Conservation (phyloP, 2,329 filamentous ascomycete species). For the Ophiostoma sp. region DNA sequence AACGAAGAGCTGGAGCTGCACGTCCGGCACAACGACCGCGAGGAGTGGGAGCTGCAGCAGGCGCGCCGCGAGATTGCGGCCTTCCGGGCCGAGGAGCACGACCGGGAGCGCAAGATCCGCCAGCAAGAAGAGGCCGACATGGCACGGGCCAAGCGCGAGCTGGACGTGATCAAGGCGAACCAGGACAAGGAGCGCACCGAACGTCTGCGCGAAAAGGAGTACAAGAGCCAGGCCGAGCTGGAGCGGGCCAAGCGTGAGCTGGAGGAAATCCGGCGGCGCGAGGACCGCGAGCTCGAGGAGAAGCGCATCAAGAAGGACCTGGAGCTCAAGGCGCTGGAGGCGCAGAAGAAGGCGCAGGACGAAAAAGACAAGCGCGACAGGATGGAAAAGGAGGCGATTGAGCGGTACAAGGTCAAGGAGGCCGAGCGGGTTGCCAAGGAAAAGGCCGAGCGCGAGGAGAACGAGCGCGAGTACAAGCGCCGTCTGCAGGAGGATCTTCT, state of each 20-base stretch:
- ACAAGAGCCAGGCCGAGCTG: constrained; percentile 33
- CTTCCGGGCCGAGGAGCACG: constrained; percentile 45
- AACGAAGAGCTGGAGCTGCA: constrained; percentile 50
- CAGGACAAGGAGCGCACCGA: constrained; percentile 38
- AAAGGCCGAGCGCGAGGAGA: constrained; percentile 49
- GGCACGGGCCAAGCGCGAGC: constrained; percentile 35
- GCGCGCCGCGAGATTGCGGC: constrained; percentile 46
- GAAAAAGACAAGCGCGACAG: constrained; percentile 48
- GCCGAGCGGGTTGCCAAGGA: constrained; percentile 50
- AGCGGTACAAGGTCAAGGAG: constrained; percentile 53
- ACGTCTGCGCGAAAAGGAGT: constrained; percentile 33
- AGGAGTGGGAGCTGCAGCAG: constrained; percentile 42
- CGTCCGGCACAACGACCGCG: constrained; percentile 51
- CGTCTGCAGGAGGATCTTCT: constrained; percentile 59
- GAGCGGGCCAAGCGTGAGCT: constrained; percentile 39
- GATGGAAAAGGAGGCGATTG: constrained; percentile 53
- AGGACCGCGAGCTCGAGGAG: constrained; percentile 40
- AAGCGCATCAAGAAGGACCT: constrained; percentile 54
- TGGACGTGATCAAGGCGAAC: constrained; percentile 44
- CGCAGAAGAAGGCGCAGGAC: constrained; percentile 48
- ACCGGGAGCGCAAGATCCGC: constrained; percentile 35
- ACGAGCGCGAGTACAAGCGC: constrained; percentile 56
- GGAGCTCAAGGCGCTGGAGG: constrained; percentile 49
- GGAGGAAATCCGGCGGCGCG: constrained; percentile 42
- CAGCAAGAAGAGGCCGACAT: constrained; percentile 40